Evolutionary conservation across 495 filamentous ascomycete species (phyloP).

Genomic region (Neurospora terricola): DNA sequence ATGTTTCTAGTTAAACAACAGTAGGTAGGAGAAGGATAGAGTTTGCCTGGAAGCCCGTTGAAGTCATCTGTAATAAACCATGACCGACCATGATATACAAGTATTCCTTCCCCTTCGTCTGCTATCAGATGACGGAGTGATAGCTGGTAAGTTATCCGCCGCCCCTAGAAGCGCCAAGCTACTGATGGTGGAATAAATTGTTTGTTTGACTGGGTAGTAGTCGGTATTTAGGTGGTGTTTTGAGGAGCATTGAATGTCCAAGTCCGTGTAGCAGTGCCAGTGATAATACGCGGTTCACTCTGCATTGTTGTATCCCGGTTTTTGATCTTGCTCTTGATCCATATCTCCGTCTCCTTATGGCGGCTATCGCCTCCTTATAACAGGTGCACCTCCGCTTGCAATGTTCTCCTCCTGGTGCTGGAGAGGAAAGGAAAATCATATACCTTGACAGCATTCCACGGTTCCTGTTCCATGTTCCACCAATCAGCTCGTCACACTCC

Average conservation of each 20-base stretch:
- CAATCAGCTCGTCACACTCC: no score
- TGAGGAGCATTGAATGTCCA: background rate
- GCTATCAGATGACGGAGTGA: background rate
- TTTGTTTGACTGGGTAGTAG: background rate
- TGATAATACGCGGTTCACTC: background rate
- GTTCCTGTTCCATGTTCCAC: no score
- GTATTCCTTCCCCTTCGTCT: background rate
- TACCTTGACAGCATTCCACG: no score
- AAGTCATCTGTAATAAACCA: background rate
- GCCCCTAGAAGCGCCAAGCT: background rate
- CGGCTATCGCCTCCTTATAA: no score
- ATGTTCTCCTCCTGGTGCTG: no score
- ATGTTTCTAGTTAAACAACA: background rate
- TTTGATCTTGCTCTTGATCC: background rate
- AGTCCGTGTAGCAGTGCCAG: background rate
- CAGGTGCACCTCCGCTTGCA: no score
- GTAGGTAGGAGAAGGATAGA: background rate
- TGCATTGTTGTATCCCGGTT: no score
- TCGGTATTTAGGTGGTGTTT: background rate
- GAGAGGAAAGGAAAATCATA: no score
- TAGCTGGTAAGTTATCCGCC: background rate
- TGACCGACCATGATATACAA: background rate
- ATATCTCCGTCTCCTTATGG: no score
- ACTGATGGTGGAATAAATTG: background rate
- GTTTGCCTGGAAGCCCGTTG: background rate